Evolutionary conservation across 768 basidiomycete genomes (phyloP).

Genomic region (Albatrellus ellisii): DNA sequence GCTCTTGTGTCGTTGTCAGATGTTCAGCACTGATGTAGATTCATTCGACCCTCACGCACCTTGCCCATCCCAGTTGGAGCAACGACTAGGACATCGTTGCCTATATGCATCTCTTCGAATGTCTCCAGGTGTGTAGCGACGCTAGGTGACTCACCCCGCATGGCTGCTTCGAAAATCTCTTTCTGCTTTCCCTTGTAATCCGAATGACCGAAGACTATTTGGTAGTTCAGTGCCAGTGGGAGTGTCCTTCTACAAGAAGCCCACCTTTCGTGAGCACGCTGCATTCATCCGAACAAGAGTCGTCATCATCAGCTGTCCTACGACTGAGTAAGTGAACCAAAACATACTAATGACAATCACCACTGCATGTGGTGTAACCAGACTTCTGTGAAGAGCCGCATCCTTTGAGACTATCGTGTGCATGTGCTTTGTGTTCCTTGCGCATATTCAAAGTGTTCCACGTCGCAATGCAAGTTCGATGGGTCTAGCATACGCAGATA

Average conservation of each 20-base stretch:
- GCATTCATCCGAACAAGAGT: background rate
- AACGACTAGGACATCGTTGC: constrained; percentile 62
- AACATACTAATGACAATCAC: background rate
- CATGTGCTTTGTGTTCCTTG: too few relatives aligned
- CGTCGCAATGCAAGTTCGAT: too few relatives aligned
- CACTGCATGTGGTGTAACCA: too few relatives aligned
- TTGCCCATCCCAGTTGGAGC: constrained; percentile 90
- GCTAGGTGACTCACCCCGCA: constrained; percentile 30
- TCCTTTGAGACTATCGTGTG: too few relatives aligned
- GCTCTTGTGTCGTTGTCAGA: constrained; percentile 31
- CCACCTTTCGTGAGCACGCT: background rate
- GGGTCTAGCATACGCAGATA: too few relatives aligned
- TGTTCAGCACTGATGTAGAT: background rate
- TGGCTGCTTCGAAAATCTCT: constrained; percentile 60
- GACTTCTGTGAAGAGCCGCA: too few relatives aligned
- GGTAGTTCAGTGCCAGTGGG: background rate
- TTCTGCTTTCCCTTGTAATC: constrained; percentile 69
- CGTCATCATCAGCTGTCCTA: background rate
- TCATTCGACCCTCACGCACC: constrained; percentile 23
- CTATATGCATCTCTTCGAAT: constrained; percentile 21
- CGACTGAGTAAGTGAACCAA: background rate
- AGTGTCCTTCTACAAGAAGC: background rate
- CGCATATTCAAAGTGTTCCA: too few relatives aligned
- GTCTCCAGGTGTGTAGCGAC: background rate
- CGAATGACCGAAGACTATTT: constrained; percentile 52